Conservation (phyloP, 129 eudicot genomes). For the Oenanthe sinensis region DNA sequence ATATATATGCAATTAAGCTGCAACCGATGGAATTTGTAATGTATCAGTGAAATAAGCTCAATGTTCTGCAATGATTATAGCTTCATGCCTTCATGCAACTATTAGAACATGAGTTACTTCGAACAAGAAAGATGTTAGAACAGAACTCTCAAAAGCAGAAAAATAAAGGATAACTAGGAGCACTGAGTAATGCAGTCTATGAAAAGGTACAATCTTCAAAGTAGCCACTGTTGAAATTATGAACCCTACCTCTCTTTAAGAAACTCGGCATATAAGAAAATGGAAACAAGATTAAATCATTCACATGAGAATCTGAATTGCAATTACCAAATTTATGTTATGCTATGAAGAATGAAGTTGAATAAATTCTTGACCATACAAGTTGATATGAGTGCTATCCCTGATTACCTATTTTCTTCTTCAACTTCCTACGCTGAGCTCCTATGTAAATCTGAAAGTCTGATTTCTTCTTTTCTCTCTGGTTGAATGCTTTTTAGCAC, state of each 20-base stretch:
- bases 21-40: not conserved
- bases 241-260: not conserved
- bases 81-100: not conserved
- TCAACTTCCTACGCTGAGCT: not conserved
- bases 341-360: not conserved
- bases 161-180: not conserved
- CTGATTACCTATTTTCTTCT: not conserved
- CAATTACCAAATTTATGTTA: not conserved
- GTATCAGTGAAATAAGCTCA: not conserved
- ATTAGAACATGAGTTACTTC: not conserved
- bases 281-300: not conserved
- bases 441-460: slow-evolving; percentile 4
- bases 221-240: not conserved
- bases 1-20: not conserved
- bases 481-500: not conserved
- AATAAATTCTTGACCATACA: not conserved
- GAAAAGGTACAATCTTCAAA: not conserved
- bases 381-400: not conserved
- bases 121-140: not conserved
- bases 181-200: not conserved
- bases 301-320: not conserved
- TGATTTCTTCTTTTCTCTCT: not conserved
- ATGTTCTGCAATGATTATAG: not conserved
- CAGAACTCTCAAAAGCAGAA: not conserved
- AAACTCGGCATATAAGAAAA: not conserved